Conservation (phyloP, 257 asterid species). For the Cordia subcordata region DNA sequence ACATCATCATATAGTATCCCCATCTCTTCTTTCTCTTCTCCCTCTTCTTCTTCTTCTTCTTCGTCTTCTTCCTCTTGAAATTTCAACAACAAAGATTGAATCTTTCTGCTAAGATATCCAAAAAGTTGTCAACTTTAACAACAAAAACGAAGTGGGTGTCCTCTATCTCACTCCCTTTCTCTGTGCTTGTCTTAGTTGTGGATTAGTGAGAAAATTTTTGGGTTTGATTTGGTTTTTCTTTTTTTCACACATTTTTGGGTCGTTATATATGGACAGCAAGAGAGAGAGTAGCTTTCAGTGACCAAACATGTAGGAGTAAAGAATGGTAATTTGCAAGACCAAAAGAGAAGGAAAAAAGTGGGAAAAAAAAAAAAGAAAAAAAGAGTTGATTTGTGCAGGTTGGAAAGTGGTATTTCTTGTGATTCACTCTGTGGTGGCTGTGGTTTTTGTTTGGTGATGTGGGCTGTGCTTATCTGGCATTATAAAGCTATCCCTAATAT, state of each 20-base stretch:
- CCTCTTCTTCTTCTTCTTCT: conserved; percentile 3
- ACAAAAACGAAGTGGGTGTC: conserved; percentile 12
- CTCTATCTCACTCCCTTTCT: neutral
- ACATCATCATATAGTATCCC: conserved; percentile 68
- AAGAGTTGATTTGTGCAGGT: neutral
- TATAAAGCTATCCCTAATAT: too few relatives aligned
- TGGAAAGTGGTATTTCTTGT: neutral
- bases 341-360: too few relatives aligned
- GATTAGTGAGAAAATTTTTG: neutral
- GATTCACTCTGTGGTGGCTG: neutral
- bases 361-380: too few relatives aligned
- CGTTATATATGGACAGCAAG: conserved; percentile 15
- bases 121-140: conserved; percentile 14
- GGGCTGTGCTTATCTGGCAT: neutral
- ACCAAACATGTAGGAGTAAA: conserved; percentile 30
- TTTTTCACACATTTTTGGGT: conserved; percentile 6
- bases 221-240: conserved; percentile 1
- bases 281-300: conserved; percentile 32
- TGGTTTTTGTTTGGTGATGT: neutral
- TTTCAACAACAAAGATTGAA: conserved; percentile 3
- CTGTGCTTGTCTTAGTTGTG: neutral
- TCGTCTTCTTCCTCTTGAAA: conserved; percentile 5
- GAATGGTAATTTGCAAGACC: too few relatives aligned
- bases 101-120: conserved; percentile 2
- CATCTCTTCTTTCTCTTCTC: conserved; percentile 30